A percentile compares a stretch with the other conserved stretches of the same genome.
These are phyloP conservation scores for Calonectria multiphialidica DNA, from an alignment of 2,329 filamentous ascomycete species.

Conservation along the genomic window DNA sequence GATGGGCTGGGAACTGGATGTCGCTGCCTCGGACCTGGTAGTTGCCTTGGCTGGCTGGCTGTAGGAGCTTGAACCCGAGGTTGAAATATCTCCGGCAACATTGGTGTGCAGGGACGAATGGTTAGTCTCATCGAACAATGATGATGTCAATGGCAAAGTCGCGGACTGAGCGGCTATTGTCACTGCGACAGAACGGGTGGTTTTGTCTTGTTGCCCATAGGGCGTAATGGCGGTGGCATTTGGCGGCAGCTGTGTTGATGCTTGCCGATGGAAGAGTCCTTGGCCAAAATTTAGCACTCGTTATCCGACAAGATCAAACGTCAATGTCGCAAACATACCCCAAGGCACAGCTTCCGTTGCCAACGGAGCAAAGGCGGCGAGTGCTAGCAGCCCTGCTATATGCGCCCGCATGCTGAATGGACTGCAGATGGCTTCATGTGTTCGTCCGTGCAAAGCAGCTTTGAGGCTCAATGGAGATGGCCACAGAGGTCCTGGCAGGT, in stretches of 20 bases:
- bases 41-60: not conserved
- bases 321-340: constrained; percentile 13
- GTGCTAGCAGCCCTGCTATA: constrained; percentile 30
- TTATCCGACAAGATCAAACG: not conserved
- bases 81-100: not conserved
- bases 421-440: constrained; percentile 6
- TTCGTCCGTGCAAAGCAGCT: not conserved
- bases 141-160: not conserved
- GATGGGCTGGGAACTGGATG: not conserved
- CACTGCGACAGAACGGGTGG: not conserved
- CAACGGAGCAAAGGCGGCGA: constrained; percentile 31
- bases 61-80: not conserved
- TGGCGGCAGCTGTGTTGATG: constrained; percentile 3
- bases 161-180: not conserved
- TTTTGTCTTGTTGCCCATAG: not conserved
- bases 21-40: not conserved
- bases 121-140: not conserved
- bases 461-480: not conserved
- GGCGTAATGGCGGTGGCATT: constrained; percentile 15
- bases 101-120: not conserved
- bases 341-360: constrained; percentile 29
- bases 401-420: constrained; percentile 36
- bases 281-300: constrained; percentile 1
- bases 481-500: not conserved
- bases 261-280: constrained; percentile 10